Base-by-base conservation (phyloP, 257 asterid genomes). In the Nicotiana sylvestris region DNA sequence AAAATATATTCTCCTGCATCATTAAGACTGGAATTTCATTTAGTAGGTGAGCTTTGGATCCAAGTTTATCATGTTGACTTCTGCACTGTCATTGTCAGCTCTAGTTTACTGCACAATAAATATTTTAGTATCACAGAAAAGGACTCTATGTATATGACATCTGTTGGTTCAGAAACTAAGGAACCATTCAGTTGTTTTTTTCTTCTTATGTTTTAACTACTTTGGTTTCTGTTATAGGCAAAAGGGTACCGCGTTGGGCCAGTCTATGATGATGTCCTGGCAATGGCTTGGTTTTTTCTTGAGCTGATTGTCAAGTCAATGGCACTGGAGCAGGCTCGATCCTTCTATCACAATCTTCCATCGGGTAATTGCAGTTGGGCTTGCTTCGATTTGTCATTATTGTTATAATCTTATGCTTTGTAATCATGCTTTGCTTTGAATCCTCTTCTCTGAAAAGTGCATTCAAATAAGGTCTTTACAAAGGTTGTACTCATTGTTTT, bases 211-310 rank as follows among this genome's bases (percentile, higher is more conserved):
- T 66, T 8, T 84, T 35, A 25, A 62, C 81, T 53, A 53, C 84
- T 69, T 35, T 32, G 53, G 29, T 81, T 86, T 84, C 53, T 86
- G 81, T 66, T 82, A 77, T 81, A 96, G 99, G 99, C 98, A 60
- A 96, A 96, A 89, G 99, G 99, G 79, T 96, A 96, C 83, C 98
- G 99, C 77, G 99, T 96, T 65, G 99, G 99, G 81, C 99, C 99
- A 27, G 99, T 96, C 83, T 96, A 96, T 18, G 99, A 96, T 92
- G 99, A 96, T 87, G 99, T 96, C 72, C 87, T 96, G 93, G 98
- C 99, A 82, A 96, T 96, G 99, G 98, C 98, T 85, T 96, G 99
- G 98, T 94, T 96, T 90, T 96, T 96, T 84, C 99, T 96, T 77
- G 99, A 96, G 86, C 91, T 96, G 84, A 91, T 96, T 81, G 97